Percentiles rank a stretch among this genome's conserved stretches.
Evolutionary conservation across 2,329 filamentous ascomycete genomes (phyloP).

Genomic region (Lizonia empirigonia): DNA sequence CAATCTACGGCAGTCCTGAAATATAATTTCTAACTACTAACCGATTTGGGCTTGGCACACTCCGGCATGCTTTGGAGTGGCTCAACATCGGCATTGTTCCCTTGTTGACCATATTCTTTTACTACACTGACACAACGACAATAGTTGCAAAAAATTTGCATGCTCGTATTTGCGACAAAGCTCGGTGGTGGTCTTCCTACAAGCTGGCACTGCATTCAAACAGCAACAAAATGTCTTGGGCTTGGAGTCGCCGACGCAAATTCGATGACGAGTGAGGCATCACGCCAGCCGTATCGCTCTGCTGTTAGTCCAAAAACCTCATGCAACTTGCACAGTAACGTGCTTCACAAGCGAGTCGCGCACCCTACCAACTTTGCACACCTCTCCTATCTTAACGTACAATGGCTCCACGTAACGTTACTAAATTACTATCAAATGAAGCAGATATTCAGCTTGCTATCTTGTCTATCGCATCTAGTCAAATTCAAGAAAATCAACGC

Average conservation of each 20-base stretch:
- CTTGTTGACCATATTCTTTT: constrained; percentile 2
- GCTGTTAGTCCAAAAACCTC: not conserved
- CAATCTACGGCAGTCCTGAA: not conserved
- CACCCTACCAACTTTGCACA: too few relatives aligned
- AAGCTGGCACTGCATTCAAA: not conserved
- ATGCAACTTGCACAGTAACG: not conserved
- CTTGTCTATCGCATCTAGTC: too few relatives aligned
- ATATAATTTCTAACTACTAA: constrained; percentile 1
- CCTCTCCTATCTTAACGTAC: too few relatives aligned
- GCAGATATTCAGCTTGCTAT: too few relatives aligned
- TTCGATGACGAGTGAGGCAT: not conserved
- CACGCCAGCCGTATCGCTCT: not conserved
- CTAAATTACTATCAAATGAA: too few relatives aligned
- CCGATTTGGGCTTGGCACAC: not conserved
- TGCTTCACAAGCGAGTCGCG: too few relatives aligned
- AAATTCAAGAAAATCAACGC: too few relatives aligned
- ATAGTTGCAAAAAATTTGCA: not conserved
- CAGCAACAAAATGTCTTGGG: not conserved
- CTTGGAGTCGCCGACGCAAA: not conserved
- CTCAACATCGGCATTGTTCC: constrained; percentile 6
- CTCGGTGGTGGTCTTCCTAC: not conserved
- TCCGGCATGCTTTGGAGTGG: not conserved
- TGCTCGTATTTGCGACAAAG: not conserved
- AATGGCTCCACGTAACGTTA: too few relatives aligned
- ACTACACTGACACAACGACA: not conserved